Evolutionary conservation across 2,329 filamentous ascomycete genomes (phyloP).

Genomic region (Trichoderma semiorbis): DNA sequence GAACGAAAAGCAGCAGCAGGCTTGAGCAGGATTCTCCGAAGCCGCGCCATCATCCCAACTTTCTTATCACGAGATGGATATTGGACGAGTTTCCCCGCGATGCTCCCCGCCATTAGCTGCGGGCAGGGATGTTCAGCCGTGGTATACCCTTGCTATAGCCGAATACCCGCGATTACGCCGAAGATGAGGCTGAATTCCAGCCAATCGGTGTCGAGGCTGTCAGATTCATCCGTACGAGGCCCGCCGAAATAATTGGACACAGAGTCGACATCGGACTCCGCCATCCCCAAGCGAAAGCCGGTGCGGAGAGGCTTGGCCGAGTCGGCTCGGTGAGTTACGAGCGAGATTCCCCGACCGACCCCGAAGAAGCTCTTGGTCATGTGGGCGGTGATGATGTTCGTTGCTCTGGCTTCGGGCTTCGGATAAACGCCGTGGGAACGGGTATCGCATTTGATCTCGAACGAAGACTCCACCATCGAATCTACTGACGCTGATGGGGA

Average conservation of each 20-base stretch:
- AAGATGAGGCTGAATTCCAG: not conserved
- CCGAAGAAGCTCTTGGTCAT: not conserved
- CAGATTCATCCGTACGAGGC: not conserved
- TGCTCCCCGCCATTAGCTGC: not conserved
- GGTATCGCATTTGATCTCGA: not conserved
- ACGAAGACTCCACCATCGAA: constrained; percentile 1
- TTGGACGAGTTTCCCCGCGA: constrained; percentile 13
- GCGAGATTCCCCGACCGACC: constrained; percentile 5
- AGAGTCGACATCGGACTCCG: not conserved
- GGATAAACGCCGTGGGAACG: not conserved
- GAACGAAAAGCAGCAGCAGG: not conserved
- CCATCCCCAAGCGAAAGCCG: not conserved
- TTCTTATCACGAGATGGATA: constrained; percentile 1
- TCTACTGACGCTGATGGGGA: not conserved
- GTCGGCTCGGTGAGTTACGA: not conserved
- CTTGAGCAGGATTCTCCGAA: constrained; percentile 14
- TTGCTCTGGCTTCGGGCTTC: not conserved
- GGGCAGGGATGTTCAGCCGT: not conserved
- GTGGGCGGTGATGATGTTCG: not conserved
- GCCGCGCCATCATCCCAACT: not conserved
- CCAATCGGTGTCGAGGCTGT: not conserved
- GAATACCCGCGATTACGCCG: not conserved
- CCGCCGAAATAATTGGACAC: not conserved
- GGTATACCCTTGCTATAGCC: not conserved
- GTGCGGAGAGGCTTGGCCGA: not conserved